These are phyloP conservation scores for Leccinum pallidistipes DNA, from an alignment of 1,284 basidiomycete genomes.

Conservation along the genomic window DNA sequence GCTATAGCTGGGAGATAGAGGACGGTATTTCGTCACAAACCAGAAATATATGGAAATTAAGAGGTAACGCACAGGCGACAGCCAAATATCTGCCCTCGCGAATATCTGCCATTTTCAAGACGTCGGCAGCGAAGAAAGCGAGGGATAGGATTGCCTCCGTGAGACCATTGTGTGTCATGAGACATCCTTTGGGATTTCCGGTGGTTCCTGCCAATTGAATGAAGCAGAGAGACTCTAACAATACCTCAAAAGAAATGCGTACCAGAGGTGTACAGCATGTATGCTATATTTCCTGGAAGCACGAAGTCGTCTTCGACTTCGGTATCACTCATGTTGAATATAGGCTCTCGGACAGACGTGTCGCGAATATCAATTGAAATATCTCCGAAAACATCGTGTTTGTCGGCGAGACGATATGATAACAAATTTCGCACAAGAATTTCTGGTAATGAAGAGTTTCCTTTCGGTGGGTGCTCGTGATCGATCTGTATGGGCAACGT, in stretches of 20 bases:
- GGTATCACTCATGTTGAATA: constrained; percentile 32
- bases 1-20: constrained; percentile 38
- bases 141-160: constrained; percentile 45
- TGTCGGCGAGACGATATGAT: constrained; percentile 39
- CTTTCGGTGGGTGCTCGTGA: constrained; percentile 41
- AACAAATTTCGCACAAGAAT: constrained; percentile 46
- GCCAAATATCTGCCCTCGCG: constrained; percentile 44
- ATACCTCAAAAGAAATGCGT: neutral
- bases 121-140: constrained; percentile 39
- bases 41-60: neutral
- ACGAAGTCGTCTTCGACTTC: constrained; percentile 31
- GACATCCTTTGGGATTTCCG: constrained; percentile 56
- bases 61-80: constrained; percentile 41
- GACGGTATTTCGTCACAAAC: constrained; percentile 1
- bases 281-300: constrained; percentile 41
- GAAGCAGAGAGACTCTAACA: neutral
- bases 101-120: constrained; percentile 35
- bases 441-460: constrained; percentile 47
- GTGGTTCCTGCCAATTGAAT: constrained; percentile 44
- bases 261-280: constrained; percentile 57
- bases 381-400: constrained; percentile 33
- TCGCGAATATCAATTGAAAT: constrained; percentile 36
- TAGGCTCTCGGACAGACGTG: constrained; percentile 24
- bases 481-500: constrained; percentile 42
- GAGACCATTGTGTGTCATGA: constrained; percentile 48